Conservation (phyloP, 768 basidiomycete genomes). For the Suillus sp. region DNA sequence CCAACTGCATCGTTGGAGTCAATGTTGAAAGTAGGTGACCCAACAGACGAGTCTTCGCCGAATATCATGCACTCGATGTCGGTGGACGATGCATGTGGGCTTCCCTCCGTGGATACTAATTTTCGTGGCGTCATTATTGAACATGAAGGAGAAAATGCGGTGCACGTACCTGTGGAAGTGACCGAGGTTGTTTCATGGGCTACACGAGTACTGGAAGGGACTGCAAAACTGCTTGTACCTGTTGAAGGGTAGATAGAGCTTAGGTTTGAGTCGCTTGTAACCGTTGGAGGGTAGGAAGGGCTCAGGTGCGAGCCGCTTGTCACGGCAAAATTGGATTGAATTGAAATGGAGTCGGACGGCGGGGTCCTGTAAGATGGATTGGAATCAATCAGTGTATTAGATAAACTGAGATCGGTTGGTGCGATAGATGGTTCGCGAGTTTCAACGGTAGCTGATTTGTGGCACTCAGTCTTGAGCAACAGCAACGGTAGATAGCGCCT, state of each 20-base stretch:
- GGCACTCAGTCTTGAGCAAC: neutral
- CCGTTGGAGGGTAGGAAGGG: neutral
- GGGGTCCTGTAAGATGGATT: neutral
- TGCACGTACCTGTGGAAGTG: neutral
- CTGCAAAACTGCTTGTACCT: neutral
- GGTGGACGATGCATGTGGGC: neutral
- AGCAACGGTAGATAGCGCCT: neutral
- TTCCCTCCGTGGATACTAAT: neutral
- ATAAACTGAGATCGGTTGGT: too few species aligned
- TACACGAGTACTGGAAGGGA: neutral
- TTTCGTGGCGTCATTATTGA: neutral
- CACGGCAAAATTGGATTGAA: neutral
- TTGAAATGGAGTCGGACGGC: neutral
- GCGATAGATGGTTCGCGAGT: neutral
- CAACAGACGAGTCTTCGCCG: neutral
- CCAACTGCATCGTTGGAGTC: neutral
- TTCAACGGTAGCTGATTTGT: neutral
- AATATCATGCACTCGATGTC: neutral
- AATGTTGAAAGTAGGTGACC: conserved; percentile 3
- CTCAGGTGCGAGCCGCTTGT: neutral
- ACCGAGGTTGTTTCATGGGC: neutral
- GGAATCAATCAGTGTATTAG: neutral
- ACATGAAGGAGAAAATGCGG: neutral
- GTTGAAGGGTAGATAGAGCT: neutral
- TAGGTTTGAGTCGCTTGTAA: neutral